These are phyloP conservation scores for Xylaria multiplex DNA, from an alignment of 2,329 filamentous ascomycete species.

Conservation along the genomic window DNA sequence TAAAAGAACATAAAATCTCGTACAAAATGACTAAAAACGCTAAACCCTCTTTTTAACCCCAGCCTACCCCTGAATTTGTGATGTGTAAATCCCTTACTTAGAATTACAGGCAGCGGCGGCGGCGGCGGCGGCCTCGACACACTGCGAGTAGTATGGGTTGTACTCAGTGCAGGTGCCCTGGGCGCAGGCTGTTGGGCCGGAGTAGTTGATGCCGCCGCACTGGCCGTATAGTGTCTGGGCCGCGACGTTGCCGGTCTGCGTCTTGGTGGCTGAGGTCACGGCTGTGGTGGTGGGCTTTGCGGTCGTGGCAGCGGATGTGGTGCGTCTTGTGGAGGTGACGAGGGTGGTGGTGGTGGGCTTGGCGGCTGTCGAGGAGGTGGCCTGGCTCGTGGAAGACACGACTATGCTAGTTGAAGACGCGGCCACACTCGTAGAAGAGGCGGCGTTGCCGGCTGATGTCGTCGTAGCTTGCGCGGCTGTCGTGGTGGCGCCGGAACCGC, in stretches of 20 bases:
- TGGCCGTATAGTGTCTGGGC: conserved; percentile 51
- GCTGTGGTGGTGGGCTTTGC: conserved; percentile 19
- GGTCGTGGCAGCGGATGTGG: conserved; percentile 22
- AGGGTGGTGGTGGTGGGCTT: conserved; percentile 32
- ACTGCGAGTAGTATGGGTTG: conserved; percentile 61
- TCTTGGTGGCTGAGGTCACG: conserved; percentile 17
- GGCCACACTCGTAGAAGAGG: background rate
- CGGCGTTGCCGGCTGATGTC: background rate
- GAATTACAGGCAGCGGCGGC: background rate
- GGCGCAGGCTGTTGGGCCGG: conserved; percentile 53
- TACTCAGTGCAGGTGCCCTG: conserved; percentile 52
- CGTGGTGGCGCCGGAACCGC: conserved; percentile 27
- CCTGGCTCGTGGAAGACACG: too few species aligned
- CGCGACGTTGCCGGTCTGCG: conserved; percentile 29
- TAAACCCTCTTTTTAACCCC: too few species aligned
- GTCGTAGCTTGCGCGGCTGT: conserved; percentile 14
- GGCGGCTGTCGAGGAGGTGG: conserved; percentile 16
- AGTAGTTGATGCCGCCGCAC: conserved; percentile 57
- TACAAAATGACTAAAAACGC: too few species aligned
- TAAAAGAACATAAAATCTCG: too few species aligned
- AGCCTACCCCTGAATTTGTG: too few species aligned
- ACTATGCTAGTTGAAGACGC: background rate
- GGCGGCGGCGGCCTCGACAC: conserved; percentile 38
- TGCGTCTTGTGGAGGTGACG: conserved; percentile 26
- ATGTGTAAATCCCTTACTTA: too few species aligned